These are phyloP conservation scores for Boletellus emodensis DNA, from an alignment of 768 basidiomycete species.

Conservation along the genomic window DNA sequence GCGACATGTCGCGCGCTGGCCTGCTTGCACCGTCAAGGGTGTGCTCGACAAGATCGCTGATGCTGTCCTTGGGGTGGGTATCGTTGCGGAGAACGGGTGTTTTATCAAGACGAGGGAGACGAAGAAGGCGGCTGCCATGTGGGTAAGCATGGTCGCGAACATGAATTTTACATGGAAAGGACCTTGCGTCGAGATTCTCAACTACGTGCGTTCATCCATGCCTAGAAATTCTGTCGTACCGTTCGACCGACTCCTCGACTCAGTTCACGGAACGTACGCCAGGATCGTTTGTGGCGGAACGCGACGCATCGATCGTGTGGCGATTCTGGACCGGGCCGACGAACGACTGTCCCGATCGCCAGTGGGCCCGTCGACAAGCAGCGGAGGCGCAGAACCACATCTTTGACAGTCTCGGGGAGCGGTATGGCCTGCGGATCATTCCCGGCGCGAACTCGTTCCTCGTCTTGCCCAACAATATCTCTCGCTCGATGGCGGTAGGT, in stretches of 20 bases:
- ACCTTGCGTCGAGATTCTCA: constrained; percentile 75
- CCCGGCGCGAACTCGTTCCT: constrained; percentile 78
- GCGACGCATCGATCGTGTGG: constrained; percentile 81
- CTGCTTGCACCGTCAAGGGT: constrained; percentile 46
- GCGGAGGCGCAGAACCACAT: constrained; percentile 92
- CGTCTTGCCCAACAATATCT: constrained; percentile 77
- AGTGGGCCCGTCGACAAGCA: constrained; percentile 83
- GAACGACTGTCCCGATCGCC: constrained; percentile 53
- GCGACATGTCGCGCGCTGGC: constrained; percentile 50
- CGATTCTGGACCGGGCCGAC: constrained; percentile 67
- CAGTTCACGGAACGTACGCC: constrained; percentile 90
- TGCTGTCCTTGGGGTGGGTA: constrained; percentile 62
- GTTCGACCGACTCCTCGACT: no score
- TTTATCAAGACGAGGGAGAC: constrained; percentile 58
- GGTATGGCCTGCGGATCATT: constrained; percentile 79
- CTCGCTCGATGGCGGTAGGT: constrained; percentile 75
- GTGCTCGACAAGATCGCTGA: constrained; percentile 61
- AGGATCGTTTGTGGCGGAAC: constrained; percentile 78
- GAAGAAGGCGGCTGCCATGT: constrained; percentile 36
- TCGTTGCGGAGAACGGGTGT: constrained; percentile 89
- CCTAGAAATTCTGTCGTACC: no score
- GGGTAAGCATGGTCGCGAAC: constrained; percentile 80
- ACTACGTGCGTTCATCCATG: constrained; percentile 56
- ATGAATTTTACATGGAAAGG: constrained; percentile 79
- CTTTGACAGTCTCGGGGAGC: constrained; percentile 82